A percentile compares a stretch with the other conserved stretches of the same genome.
Evolutionary conservation across 352 stramenopile genomes (phyloP).

Genomic region (Phytophthora quininea): DNA sequence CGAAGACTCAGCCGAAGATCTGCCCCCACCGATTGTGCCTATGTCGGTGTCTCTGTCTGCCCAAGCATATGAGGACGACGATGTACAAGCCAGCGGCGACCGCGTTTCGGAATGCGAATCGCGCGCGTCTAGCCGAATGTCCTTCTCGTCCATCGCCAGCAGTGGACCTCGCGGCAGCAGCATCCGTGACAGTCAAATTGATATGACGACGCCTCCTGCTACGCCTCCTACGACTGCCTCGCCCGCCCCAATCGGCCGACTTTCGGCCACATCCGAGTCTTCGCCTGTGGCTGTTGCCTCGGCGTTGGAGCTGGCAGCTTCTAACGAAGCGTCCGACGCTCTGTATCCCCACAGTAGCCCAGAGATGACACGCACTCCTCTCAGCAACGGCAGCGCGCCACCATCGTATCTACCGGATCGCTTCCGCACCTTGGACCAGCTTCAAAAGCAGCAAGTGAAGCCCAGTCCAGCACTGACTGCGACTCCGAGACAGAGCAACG

Average conservation of each 20-base stretch:
- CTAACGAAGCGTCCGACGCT: background rate
- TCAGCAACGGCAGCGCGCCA: slow-evolving; percentile 10
- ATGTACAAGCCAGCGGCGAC: slow-evolving; percentile 31
- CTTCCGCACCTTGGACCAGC: slow-evolving; percentile 22
- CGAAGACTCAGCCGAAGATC: slow-evolving; percentile 17
- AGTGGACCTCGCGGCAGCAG: slow-evolving; percentile 25
- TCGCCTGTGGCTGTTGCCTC: slow-evolving; percentile 15
- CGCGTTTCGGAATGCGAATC: slow-evolving; percentile 27
- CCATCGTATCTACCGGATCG: slow-evolving; percentile 27
- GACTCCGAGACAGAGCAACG: slow-evolving; percentile 25
- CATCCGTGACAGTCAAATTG: slow-evolving; percentile 32
- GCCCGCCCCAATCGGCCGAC: slow-evolving; percentile 12
- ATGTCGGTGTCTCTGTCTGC: slow-evolving; percentile 16
- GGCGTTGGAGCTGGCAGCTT: slow-evolving; percentile 9
- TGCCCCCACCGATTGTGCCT: slow-evolving; percentile 18
- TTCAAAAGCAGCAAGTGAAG: slow-evolving; percentile 19
- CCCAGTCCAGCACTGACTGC: too few relatives aligned
- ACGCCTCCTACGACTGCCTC: slow-evolving; percentile 22
- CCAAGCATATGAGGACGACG: slow-evolving; percentile 4
- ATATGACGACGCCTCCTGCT: slow-evolving; percentile 25
- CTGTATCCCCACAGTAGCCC: background rate
- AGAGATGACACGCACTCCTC: slow-evolving; percentile 5
- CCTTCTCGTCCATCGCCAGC: slow-evolving; percentile 27
- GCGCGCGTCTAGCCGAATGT: slow-evolving; percentile 23
- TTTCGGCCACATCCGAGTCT: slow-evolving; percentile 25